Percentiles rank a stretch among this genome's conserved stretches.
Evolutionary conservation across 2,329 filamentous ascomycete genomes (phyloP).

Genomic region (Nemania diffusa): DNA sequence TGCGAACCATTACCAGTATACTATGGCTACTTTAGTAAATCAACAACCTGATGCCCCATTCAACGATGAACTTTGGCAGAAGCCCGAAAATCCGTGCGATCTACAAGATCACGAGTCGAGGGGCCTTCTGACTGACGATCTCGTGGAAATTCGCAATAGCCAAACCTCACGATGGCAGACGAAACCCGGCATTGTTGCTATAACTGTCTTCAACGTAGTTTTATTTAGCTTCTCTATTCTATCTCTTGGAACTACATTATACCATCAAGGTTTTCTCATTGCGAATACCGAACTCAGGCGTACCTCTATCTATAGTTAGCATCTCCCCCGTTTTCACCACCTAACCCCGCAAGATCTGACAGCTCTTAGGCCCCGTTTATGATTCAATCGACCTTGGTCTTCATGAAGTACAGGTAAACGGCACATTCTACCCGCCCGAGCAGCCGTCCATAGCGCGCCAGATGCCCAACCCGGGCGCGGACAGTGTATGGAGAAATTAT

Average conservation of each 20-base stretch:
- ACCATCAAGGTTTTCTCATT: not conserved
- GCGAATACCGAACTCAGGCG: constrained; percentile 26
- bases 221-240: constrained; percentile 1
- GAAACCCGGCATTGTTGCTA: not conserved
- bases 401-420: constrained; percentile 38
- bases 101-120: constrained; percentile 6
- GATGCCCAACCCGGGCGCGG: constrained; percentile 46
- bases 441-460: constrained; percentile 43
- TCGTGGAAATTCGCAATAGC: not conserved
- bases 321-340: too few species aligned
- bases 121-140: constrained; percentile 5
- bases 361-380: constrained; percentile 34
- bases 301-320: constrained; percentile 11
- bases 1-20: not conserved
- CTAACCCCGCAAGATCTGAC: constrained; percentile 4
- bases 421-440: constrained; percentile 43
- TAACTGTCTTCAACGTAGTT: constrained; percentile 8
- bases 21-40: not conserved
- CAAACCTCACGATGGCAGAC: not conserved
- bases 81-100: not conserved
- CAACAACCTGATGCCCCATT: not conserved
- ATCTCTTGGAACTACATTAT: not conserved
- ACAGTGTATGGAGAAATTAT: constrained; percentile 48
- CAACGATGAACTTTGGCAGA: not conserved
- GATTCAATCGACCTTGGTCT: constrained; percentile 41